Evolutionary conservation across 1,139 yeast species (phyloP), one percentile per base, ranked within the genome.

Genomic region (Yamadazyma oceani): DNA sequence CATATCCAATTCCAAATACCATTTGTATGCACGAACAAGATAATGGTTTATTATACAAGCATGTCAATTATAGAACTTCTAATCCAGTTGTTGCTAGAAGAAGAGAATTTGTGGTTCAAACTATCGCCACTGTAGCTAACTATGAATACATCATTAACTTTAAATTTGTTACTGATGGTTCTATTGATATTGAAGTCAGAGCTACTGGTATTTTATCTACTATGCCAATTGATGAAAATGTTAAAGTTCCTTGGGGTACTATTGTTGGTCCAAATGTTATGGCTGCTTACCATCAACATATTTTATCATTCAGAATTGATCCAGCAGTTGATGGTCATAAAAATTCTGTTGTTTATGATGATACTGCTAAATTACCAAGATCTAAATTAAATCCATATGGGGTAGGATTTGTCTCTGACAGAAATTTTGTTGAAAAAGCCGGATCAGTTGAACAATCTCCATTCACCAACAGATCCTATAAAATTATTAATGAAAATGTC

Each of bases 21-120:
- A 77, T 87, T 39, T 87, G 96, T 72, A 74, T 87, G 82, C 96
- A 87, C 58, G 96, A 87, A 65, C 95, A 85, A 65, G 96, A 87
- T 58, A 64, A 63, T 43, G 69, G 96, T 55, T 69, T 87, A 49
- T 69, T 84, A 55, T 84, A 80, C 74, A 85, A 87, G 72, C 96
- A 87, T 63, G 81, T 85, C 50, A 87, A 87, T 70, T 86, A 80
- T 71, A 78, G 95, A 70, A 86, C 87, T 40, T 70, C 73, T 44
- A 70, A 74, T 43, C 81, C 90, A 7, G 84, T 83, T 46, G 85
- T 84, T 46, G 87, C 92, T 26, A 82, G 95, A 73, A 82, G 86
- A 69, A 81, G 95, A 65, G 88, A 85, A 58, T 81, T 87, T 54
- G 82, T 87, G 36, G 78, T 87, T 46, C 95, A 87, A 69, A 83